phyloP scores from a whole-genome alignment of 176 grass and related monocot genomes.

The Raddia guianensis region DNA sequence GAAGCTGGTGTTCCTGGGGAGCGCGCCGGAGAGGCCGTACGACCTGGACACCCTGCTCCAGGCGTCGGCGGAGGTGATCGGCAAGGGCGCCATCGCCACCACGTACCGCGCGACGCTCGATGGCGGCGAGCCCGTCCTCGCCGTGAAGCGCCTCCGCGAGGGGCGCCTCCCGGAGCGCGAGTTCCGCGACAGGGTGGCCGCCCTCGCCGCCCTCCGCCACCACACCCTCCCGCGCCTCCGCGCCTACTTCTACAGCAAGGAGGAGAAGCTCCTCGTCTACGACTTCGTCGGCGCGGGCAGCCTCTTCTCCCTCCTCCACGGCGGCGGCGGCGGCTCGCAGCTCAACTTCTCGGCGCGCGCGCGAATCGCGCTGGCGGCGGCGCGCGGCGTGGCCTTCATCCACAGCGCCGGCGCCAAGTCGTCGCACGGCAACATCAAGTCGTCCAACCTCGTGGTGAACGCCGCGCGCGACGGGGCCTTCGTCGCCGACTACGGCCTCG shows the following conservation, averaged over 20 bases:
- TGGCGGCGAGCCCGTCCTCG: slow-evolving; percentile 56
- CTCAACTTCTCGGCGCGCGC: slow-evolving; percentile 57
- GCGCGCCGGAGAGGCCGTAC: slow-evolving; percentile 55
- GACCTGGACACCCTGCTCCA: slow-evolving; percentile 78
- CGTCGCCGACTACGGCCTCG: slow-evolving; percentile 61
- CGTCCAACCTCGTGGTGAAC: slow-evolving; percentile 64
- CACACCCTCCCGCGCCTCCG: slow-evolving; percentile 52
- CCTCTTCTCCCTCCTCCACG: slow-evolving; percentile 72
- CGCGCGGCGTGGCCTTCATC: slow-evolving; percentile 76
- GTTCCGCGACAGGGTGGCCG: slow-evolving; percentile 51
- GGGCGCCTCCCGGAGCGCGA: slow-evolving; percentile 59
- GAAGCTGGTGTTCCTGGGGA: slow-evolving; percentile 77
- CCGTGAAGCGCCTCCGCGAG: slow-evolving; percentile 73
- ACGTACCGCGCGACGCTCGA: slow-evolving; percentile 86
- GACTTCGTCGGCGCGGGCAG: slow-evolving; percentile 71
- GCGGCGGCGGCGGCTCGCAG: slow-evolving; percentile 43
- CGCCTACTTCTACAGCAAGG: slow-evolving; percentile 76
- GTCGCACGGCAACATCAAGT: slow-evolving; percentile 79
- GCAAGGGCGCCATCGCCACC: slow-evolving; percentile 65
- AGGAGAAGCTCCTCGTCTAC: slow-evolving; percentile 89
- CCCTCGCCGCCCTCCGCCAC: slow-evolving; percentile 53
- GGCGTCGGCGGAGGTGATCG: slow-evolving; percentile 82
- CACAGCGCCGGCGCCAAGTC: slow-evolving; percentile 43
- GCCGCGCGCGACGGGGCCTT: slow-evolving; percentile 31
- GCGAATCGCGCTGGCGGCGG: slow-evolving; percentile 66